phyloP scores from a whole-genome alignment of 805 yeast species.

The Metschnikowia bowlesiae region DNA sequence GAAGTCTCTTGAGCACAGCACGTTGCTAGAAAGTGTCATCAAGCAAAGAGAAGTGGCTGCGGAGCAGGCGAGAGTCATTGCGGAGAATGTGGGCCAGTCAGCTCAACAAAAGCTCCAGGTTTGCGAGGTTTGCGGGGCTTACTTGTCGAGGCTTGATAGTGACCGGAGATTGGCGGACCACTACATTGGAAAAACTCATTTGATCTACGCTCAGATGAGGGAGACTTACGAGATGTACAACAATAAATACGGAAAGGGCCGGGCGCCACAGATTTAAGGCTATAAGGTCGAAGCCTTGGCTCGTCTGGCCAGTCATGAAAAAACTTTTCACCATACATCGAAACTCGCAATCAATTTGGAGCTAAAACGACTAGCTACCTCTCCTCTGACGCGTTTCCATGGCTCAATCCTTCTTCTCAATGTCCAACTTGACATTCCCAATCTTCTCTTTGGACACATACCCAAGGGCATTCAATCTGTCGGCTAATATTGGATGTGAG shows the following conservation, averaged over 20 bases:
- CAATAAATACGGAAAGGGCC: constrained; percentile 9
- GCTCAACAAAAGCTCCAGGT: constrained; percentile 90
- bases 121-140: constrained; percentile 87
- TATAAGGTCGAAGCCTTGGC: background rate
- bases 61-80: constrained; percentile 52
- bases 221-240: constrained; percentile 42
- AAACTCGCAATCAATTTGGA: background rate
- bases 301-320: background rate
- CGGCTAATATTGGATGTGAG: constrained; percentile 89
- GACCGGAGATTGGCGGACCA: constrained; percentile 88
- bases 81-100: constrained; percentile 75
- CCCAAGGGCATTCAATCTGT: constrained; percentile 76
- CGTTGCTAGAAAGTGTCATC: constrained; percentile 40
- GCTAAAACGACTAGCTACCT: background rate
- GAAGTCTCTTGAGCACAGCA: constrained; percentile 44
- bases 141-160: constrained; percentile 76
- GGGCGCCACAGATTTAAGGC: background rate
- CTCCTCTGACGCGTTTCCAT: background rate
- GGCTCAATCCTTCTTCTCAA: constrained; percentile 3
- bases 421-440: constrained; percentile 20
- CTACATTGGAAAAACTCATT: constrained; percentile 80
- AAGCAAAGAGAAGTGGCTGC: constrained; percentile 50
- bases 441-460: constrained; percentile 39
- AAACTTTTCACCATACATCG: no score
- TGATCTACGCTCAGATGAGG: constrained; percentile 77